Percentiles rank a stretch among this genome's conserved stretches.
phyloP scores from a whole-genome alignment of 129 eudicot species.

The Lactuca saligna region DNA sequence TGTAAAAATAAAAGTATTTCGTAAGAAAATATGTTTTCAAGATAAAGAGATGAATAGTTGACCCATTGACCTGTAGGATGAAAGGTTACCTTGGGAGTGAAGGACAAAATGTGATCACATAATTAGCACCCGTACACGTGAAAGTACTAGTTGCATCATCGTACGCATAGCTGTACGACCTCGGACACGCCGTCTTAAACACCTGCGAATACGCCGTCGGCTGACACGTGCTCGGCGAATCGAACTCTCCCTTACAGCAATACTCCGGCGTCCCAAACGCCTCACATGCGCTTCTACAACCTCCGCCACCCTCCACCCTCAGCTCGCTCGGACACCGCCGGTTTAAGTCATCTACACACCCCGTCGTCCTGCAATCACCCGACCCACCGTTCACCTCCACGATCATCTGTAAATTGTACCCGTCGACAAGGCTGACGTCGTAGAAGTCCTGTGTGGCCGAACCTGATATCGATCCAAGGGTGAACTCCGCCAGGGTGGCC shows the following conservation, averaged over 20 bases:
- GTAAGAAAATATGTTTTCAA: too few species aligned
- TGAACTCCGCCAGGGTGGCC: conserved; percentile 75
- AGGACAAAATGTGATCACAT: conserved; percentile 63
- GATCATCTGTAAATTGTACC: conserved; percentile 58
- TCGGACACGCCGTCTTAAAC: conserved; percentile 73
- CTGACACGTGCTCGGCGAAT: conserved; percentile 51
- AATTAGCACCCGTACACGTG: conserved; percentile 63
- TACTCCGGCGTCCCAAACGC: conserved; percentile 60
- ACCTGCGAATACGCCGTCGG: conserved; percentile 64
- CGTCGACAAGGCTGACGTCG: conserved; percentile 77
- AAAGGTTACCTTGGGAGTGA: conserved; percentile 49
- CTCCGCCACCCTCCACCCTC: conserved; percentile 45
- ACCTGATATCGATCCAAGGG: conserved; percentile 49
- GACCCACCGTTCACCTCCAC: conserved; percentile 59
- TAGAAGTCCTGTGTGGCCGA: conserved; percentile 50
- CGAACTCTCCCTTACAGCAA: conserved; percentile 58
- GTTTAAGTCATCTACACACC: conserved; percentile 61
- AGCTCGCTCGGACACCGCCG: conserved; percentile 60
- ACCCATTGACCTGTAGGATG: background rate
- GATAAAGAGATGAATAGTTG: too few species aligned
- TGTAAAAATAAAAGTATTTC: background rate
- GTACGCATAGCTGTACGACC: conserved; percentile 70
- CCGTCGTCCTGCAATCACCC: conserved; percentile 61
- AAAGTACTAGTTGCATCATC: conserved; percentile 84
- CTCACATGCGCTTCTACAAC: conserved; percentile 71